A percentile compares a stretch with the other conserved stretches of the same genome.
Conservation (phyloP, 176 grass and related monocot species). For the Aegilops tauschii region DNA sequence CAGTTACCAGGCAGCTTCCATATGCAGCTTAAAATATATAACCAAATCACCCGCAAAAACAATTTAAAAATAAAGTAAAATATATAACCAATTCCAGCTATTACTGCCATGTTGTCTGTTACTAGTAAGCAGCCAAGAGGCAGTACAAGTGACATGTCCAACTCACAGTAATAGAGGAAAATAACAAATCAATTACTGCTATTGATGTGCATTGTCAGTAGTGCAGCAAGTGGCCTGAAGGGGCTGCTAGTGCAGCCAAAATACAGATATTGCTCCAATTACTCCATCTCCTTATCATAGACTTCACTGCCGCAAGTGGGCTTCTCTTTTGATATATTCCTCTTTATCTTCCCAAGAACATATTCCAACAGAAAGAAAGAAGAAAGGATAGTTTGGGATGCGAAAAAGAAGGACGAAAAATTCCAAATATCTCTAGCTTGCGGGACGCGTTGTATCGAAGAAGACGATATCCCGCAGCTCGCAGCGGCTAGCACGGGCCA, state of each 20-base stretch:
- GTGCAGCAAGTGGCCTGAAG: constrained; percentile 5
- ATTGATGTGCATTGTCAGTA: constrained; percentile 6
- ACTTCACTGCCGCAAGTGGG: constrained; percentile 17
- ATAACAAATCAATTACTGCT: neutral
- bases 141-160: neutral
- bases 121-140: neutral
- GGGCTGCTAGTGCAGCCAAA: neutral
- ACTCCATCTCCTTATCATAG: neutral
- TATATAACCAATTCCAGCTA: neutral
- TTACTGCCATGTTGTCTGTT: neutral
- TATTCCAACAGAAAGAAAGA: constrained; percentile 4
- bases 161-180: neutral
- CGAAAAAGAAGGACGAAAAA: neutral
- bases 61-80: neutral
- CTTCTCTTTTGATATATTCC: neutral
- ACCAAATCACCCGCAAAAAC: neutral
- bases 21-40: neutral
- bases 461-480: neutral
- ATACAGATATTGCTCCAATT: neutral
- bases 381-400: neutral
- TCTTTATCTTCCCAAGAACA: constrained; percentile 6
- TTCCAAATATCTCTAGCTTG: neutral
- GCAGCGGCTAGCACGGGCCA: constrained; percentile 15
- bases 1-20: neutral
- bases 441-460: neutral